Evolutionary conservation across 225 moss, liverwort and hornwort genomes (phyloP).

Genomic region (Polytrichum formosum): DNA sequence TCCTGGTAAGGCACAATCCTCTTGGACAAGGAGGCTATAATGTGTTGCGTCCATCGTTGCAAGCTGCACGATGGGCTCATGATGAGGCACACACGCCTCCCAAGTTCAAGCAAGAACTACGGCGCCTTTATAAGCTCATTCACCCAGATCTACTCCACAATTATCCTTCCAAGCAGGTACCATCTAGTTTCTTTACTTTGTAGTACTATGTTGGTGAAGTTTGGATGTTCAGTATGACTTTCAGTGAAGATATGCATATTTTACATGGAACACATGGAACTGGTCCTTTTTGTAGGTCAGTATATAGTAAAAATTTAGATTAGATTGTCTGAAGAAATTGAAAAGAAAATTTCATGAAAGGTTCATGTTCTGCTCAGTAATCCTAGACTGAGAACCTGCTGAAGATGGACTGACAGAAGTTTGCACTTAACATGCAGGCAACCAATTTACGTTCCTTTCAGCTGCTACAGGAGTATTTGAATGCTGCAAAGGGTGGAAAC

Average conservation of each 20-base stretch:
- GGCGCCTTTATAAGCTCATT: constrained; percentile 88
- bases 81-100: constrained; percentile 34
- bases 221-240: neutral
- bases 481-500: constrained; percentile 67
- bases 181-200: neutral
- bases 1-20: constrained; percentile 36
- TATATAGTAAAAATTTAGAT: too few species aligned
- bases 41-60: constrained; percentile 15
- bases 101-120: constrained; percentile 72
- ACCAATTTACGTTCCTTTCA: constrained; percentile 85
- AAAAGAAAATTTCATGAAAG: too few species aligned
- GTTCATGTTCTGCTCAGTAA: too few species aligned
- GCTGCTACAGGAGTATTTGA: constrained; percentile 87
- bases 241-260: neutral
- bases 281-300: too few species aligned
- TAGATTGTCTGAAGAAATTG: too few species aligned
- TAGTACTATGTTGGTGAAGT: neutral
- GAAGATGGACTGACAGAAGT: too few species aligned
- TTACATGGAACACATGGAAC: too few species aligned
- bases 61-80: constrained; percentile 48
- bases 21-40: constrained; percentile 29
- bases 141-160: constrained; percentile 88
- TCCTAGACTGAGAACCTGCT: too few species aligned
- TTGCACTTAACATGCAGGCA: constrained; percentile 46
- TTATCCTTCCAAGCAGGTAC: constrained; percentile 71